Evolutionary conservation across 2,329 filamentous ascomycete species (phyloP), one percentile per base, ranked within the genome.

Genomic region (Aureobasidium sp.): DNA sequence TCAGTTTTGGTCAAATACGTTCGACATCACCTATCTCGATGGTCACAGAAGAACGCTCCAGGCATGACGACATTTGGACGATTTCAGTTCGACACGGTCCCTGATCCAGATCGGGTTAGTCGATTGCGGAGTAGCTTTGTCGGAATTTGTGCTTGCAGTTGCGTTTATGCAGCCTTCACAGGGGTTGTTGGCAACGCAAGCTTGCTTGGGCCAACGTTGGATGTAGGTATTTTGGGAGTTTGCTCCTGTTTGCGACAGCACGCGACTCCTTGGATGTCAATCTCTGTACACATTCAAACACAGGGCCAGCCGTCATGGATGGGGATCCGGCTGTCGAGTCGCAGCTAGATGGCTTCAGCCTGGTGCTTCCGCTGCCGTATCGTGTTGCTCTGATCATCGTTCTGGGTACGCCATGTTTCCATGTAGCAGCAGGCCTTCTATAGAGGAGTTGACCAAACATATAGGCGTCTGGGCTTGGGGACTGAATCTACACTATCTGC

Each of bases 401-500:
- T 59, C 78, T 95, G 66, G 93, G 91, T 95, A 80, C 66, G 81
- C 69, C 31, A 44, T 24, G 15, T 54, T 60, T 33, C 49, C 29
- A 24, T 19, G 14, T 40, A 27, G n/a, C 22, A 40, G 33, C 29
- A 33, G 48, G 6, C 19, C 14, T 29, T 39, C 22, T 37, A 29
- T 33, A 35, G n/a, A 35, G 54, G 35, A 19, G 39, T 62, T 62
- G 39, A 60, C 62, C 48, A 24, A 29, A 50, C 5, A 24, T 54
- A 64, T 67, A 95, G 91, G 90, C 68, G 87, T 96, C 70, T 97
- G 93, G 93, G 91, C 90, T 73, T 99, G 93, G 91, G 91, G 88
- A 67, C 76, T 89, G 68, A 97, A 97, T 77, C 84, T 97, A 44
- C 91, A 97, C 72, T 92, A 90, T 76, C 85, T 97, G 64, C 82